Percentiles rank a stretch among this genome's conserved stretches.
phyloP scores from a whole-genome alignment of 306 rosid species.

The Macrotyloma uniflorum region DNA sequence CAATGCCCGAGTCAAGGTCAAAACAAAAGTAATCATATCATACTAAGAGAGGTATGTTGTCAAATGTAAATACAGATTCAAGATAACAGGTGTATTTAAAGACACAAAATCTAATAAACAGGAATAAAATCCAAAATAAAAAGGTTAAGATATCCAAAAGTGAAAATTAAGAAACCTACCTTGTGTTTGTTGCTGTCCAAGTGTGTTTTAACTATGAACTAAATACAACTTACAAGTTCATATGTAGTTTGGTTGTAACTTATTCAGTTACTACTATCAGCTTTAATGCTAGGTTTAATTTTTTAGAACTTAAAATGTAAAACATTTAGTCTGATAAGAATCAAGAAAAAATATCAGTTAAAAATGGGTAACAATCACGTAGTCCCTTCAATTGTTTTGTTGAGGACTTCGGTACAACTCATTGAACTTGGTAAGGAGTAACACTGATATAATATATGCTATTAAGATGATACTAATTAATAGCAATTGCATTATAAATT shows the following conservation, averaged over 20 bases:
- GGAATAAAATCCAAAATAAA: background rate
- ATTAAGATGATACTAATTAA: background rate
- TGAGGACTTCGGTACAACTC: background rate
- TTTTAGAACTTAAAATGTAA: background rate
- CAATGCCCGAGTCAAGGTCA: constrained; percentile 12
- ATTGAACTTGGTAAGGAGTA: background rate
- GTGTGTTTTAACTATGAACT: no score
- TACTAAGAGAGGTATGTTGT: background rate
- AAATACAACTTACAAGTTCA: background rate
- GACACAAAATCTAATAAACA: background rate
- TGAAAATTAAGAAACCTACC: constrained; percentile 1
- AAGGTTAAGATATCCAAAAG: background rate
- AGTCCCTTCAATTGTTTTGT: background rate
- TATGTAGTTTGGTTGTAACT: background rate
- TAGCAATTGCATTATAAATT: background rate
- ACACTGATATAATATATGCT: no score
- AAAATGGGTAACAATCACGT: background rate
- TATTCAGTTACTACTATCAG: background rate
- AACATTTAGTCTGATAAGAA: no score
- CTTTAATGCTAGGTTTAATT: background rate
- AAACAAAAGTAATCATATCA: background rate
- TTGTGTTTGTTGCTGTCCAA: no score
- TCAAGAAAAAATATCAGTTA: background rate
- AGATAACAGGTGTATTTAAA: background rate
- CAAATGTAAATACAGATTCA: background rate